Percentiles rank a stretch among this genome's conserved stretches.
phyloP scores from a whole-genome alignment of 768 basidiomycete genomes.

The Russula emetica region DNA sequence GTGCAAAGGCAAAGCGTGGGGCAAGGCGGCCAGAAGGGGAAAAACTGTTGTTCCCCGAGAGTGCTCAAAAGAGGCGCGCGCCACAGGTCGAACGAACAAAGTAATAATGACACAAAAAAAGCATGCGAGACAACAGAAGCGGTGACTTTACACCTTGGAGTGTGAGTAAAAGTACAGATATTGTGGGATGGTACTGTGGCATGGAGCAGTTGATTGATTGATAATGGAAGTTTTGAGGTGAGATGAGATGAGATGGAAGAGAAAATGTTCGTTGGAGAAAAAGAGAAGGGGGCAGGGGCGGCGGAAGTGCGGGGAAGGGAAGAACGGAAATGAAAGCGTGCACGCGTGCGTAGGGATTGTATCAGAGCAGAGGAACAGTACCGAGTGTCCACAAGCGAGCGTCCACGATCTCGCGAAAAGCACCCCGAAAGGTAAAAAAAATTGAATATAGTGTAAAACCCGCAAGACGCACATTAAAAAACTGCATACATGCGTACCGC shows the following conservation, averaged over 20 bases:
- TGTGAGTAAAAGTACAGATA: conserved; percentile 7
- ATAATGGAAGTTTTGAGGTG: conserved; percentile 3
- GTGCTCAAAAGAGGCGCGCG: not conserved
- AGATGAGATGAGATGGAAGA: conserved; percentile 5
- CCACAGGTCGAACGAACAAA: not conserved
- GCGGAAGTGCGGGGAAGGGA: conserved; percentile 6
- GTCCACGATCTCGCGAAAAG: conserved; percentile 8
- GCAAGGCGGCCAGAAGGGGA: not conserved
- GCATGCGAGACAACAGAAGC: not conserved
- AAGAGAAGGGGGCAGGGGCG: not conserved
- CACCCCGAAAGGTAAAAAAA: not conserved
- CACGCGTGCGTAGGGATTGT: conserved; percentile 4
- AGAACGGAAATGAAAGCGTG: conserved; percentile 20
- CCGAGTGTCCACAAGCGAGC: conserved; percentile 14
- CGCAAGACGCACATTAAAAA: not conserved
- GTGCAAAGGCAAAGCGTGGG: not conserved
- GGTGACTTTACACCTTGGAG: not conserved
- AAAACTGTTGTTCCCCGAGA: conserved; percentile 2
- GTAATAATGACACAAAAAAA: conserved; percentile 5
- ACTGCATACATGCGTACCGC: not conserved
- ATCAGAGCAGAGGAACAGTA: conserved; percentile 4
- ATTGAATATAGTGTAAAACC: conserved; percentile 16
- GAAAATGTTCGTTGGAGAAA: conserved; percentile 10
- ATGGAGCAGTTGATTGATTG: not conserved
- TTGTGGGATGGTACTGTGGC: not conserved